Conservation (phyloP, 257 asterid species). For the Striga asiatica region DNA sequence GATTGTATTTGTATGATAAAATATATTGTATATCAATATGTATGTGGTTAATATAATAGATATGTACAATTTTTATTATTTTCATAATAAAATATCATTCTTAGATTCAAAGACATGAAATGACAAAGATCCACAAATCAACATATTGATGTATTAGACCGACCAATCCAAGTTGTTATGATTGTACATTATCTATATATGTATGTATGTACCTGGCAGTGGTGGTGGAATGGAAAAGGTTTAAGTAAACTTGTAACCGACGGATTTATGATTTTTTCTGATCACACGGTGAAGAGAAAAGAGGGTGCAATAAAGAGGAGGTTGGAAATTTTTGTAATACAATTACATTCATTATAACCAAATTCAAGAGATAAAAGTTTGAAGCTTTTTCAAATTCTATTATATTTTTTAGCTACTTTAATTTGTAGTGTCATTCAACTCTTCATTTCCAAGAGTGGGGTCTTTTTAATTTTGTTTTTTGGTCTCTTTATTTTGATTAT, state of each 20-base stretch:
- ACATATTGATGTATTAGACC: too few relatives aligned
- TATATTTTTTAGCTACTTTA: neutral
- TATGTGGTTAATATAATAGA: too few relatives aligned
- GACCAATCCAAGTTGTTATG: too few relatives aligned
- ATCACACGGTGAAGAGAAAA: conserved; percentile 28
- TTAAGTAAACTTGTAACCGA: conserved; percentile 33
- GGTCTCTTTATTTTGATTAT: neutral
- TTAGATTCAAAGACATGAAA: too few relatives aligned
- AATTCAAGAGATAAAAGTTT: neutral
- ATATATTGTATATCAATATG: too few relatives aligned
- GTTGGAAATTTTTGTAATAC: neutral
- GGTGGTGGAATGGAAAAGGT: neutral
- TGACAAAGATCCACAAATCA: too few relatives aligned
- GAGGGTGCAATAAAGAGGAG: conserved; percentile 23
- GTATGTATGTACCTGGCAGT: neutral
- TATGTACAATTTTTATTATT: too few relatives aligned
- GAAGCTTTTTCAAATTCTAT: neutral
- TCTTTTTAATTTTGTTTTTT: neutral
- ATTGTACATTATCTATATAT: neutral
- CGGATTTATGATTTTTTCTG: conserved; percentile 41
- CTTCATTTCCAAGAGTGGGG: neutral
- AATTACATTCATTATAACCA: neutral
- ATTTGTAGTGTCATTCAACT: neutral
- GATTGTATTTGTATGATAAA: too few relatives aligned
- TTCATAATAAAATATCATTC: too few relatives aligned